Conservation (phyloP, 306 rosid species). For the Elaeagnus macrophylla region DNA sequence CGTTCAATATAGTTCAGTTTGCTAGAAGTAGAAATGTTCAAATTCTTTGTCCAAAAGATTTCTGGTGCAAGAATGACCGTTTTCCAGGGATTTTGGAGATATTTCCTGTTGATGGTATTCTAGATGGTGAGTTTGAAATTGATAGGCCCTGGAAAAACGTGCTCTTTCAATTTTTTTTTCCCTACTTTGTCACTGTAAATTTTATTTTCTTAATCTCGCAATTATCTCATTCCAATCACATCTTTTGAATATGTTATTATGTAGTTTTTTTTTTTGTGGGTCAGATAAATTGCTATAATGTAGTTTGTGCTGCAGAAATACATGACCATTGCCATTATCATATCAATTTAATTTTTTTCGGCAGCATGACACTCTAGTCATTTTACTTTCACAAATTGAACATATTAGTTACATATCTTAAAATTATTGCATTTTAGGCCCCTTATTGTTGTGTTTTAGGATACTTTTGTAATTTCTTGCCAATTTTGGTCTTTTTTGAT, state of each 20-base stretch:
- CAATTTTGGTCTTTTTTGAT: too few species aligned
- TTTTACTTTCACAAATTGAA: too few species aligned
- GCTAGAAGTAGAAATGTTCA: conserved; percentile 39
- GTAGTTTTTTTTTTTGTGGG: background rate
- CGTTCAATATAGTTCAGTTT: conserved; percentile 44
- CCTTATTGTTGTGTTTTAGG: too few species aligned
- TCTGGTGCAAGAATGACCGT: conserved; percentile 55
- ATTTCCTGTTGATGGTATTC: conserved; percentile 51
- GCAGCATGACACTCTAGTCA: background rate
- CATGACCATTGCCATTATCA: background rate
- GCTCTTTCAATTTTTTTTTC: background rate
- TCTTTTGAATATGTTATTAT: background rate
- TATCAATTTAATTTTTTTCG: background rate
- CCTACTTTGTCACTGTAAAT: background rate
- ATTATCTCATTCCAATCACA: background rate
- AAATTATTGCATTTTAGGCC: too few species aligned
- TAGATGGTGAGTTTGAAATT: conserved; percentile 48
- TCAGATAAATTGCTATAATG: too few species aligned
- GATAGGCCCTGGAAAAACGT: background rate
- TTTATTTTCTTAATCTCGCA: background rate
- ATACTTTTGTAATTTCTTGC: too few species aligned
- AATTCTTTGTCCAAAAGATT: conserved; percentile 68
- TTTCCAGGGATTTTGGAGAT: conserved; percentile 38
- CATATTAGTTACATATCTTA: too few species aligned
- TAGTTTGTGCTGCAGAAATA: background rate